Evolutionary conservation across 1,284 basidiomycete species (phyloP).

Genomic region (Cryptococcus sp.): DNA sequence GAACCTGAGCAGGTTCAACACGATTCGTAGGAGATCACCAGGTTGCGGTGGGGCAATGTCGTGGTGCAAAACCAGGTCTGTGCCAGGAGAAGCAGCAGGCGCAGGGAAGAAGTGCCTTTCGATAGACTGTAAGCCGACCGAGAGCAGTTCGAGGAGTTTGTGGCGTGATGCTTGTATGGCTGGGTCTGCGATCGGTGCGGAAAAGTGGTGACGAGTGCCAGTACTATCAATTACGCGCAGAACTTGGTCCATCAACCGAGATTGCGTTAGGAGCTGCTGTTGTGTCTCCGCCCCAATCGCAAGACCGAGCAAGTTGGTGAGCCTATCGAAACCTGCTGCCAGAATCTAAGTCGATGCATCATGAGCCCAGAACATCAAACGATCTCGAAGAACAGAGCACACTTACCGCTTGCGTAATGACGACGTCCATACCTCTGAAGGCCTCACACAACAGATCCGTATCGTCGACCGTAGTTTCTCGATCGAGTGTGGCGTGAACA

Average conservation of each 20-base stretch:
- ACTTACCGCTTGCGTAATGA: slow-evolving; percentile 43
- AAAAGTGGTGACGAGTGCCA: slow-evolving; percentile 1
- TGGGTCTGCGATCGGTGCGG: slow-evolving; percentile 12
- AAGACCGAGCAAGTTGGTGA: slow-evolving; percentile 35
- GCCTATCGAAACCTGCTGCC: slow-evolving; percentile 41
- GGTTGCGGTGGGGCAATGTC: slow-evolving; percentile 34
- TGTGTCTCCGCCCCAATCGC: slow-evolving; percentile 42
- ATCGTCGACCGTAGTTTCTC: slow-evolving; percentile 44
- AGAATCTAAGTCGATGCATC: slow-evolving; percentile 29
- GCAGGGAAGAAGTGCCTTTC: slow-evolving; percentile 33
- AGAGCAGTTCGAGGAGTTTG: slow-evolving; percentile 40
- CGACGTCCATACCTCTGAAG: slow-evolving; percentile 45
- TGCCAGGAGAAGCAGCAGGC: slow-evolving; percentile 11
- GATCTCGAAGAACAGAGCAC: background rate
- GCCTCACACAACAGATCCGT: slow-evolving; percentile 49
- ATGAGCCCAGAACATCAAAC: background rate
- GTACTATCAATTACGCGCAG: slow-evolving; percentile 42
- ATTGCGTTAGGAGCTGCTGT: slow-evolving; percentile 25
- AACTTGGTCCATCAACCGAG: slow-evolving; percentile 37
- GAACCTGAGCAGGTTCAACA: slow-evolving; percentile 39
- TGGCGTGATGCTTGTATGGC: slow-evolving; percentile 33
- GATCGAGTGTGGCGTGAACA: slow-evolving; percentile 38
- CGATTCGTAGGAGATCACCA: slow-evolving; percentile 31
- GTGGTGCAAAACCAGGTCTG: slow-evolving; percentile 28
- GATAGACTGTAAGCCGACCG: slow-evolving; percentile 40